Evolutionary conservation across 78 protist genomes (phyloP).

Genomic region (Capsaspora owczarzaki): DNA sequence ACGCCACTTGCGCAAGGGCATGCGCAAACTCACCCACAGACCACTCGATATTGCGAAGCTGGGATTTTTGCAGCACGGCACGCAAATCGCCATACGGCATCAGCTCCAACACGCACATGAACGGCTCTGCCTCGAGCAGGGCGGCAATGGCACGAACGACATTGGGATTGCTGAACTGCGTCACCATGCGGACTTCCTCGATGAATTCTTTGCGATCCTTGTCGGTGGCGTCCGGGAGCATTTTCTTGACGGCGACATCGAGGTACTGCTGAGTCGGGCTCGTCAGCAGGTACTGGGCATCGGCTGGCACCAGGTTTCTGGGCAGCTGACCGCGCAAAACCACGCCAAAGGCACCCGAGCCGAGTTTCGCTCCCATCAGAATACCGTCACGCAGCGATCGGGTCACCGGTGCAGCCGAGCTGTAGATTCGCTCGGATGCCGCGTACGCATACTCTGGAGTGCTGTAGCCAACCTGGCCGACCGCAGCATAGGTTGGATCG

Average conservation of each 20-base stretch:
- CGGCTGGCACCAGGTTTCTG: too few relatives aligned
- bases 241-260: not conserved
- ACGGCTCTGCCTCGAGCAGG: not conserved
- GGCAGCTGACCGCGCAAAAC: too few relatives aligned
- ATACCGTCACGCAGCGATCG: too few relatives aligned
- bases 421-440: too few relatives aligned
- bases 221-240: not conserved
- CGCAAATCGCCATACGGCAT: not conserved
- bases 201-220: not conserved
- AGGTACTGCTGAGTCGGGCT: too few relatives aligned
- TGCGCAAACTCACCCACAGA: not conserved
- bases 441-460: too few relatives aligned
- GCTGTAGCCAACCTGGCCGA: too few relatives aligned
- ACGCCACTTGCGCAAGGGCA: not conserved
- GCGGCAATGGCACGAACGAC: not conserved
- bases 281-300: too few relatives aligned
- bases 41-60: not conserved
- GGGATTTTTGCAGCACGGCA: not conserved
- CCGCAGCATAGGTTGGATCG: too few relatives aligned
- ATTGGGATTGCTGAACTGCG: not conserved
- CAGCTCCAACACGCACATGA: not conserved
- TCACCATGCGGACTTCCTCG: not conserved
- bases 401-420: too few relatives aligned
- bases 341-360: too few relatives aligned
- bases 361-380: too few relatives aligned